Evolutionary conservation across 306 rosid genomes (phyloP), one percentile per base, ranked within the genome.

Genomic region (Chamaecrista fasciculata): DNA sequence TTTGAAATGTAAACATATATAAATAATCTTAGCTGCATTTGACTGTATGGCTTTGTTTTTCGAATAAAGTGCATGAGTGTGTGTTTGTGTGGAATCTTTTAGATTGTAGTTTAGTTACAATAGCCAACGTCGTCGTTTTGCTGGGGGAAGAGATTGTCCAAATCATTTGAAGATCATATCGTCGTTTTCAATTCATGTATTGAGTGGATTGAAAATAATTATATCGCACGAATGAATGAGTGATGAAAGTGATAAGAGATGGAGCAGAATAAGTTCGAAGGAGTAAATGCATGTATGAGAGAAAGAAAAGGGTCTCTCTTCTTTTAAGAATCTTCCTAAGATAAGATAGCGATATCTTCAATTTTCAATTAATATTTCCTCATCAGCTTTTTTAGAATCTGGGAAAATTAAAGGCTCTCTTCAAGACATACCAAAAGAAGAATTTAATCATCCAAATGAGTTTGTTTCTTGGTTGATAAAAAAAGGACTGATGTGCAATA

Each of bases 61-160:
- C 6, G 62, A 51, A 49, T 28, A 9, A 68, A 31, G 65, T 51
- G 82, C 86, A 81, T 79, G 89, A 80, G 90, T 80, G 78, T 4
- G 19, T 33, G 6, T 1, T 33, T 33, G 6, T 3, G 36, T 33
- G 36, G 36, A 28, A 28, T 4, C 33, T n/a, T n/a, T n/a, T n/a
- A n/a, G n/a, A n/a, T n/a, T n/a, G n/a, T n/a, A n/a, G n/a, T n/a
- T n/a, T n/a, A n/a, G n/a, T n/a, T n/a, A n/a, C n/a, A n/a, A n/a
- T n/a, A n/a, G n/a, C n/a, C 44, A 39, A n/a, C 44, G 70, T 29
- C 64, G 66, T 47, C 60, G 76, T 78, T 59, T 58, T 71, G 66
- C 56, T 14, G 6, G 20, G 20, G 53, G 11, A 23, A 25, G 77
- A 23, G 11, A n/a, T 36, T 25, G n/a, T 23, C 33, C 12, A 12